These are phyloP conservation scores for Myxozyma lipomycoides DNA, from an alignment of 805 yeast genomes.

Conservation along the genomic window DNA sequence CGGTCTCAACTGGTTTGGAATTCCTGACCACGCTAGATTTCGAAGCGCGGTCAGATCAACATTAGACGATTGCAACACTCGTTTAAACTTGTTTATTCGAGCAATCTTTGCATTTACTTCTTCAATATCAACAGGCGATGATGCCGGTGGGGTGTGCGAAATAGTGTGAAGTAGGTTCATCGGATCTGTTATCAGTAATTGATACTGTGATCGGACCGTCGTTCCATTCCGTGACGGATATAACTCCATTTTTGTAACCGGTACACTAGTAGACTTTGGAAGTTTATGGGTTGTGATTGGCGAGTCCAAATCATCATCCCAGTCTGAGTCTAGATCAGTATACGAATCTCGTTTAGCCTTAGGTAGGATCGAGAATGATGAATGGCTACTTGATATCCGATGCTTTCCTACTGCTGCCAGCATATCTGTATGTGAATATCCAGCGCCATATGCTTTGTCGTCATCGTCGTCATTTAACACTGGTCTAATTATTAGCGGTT, in stretches of 20 bases:
- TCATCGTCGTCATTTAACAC: slow-evolving; percentile 28
- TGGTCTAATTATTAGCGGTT: no score
- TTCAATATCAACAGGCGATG: slow-evolving; percentile 45
- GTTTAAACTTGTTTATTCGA: slow-evolving; percentile 63
- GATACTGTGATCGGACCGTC: slow-evolving; percentile 29
- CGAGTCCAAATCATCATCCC: slow-evolving; percentile 59
- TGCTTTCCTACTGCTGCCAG: slow-evolving; percentile 16
- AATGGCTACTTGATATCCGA: background rate
- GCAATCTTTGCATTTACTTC: slow-evolving; percentile 57
- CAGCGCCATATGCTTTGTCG: slow-evolving; percentile 50
- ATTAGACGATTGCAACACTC: slow-evolving; percentile 49
- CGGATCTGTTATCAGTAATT: slow-evolving; percentile 41
- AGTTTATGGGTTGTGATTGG: background rate
- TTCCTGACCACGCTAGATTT: slow-evolving; percentile 89
- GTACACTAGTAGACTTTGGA: background rate
- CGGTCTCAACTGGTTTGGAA: slow-evolving; percentile 77
- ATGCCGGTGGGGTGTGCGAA: slow-evolving; percentile 20
- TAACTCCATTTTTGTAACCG: background rate
- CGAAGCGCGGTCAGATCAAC: slow-evolving; percentile 68
- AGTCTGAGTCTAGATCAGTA: slow-evolving; percentile 80
- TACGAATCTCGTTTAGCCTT: slow-evolving; percentile 35
- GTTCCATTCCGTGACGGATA: slow-evolving; percentile 22
- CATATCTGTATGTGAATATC: slow-evolving; percentile 53
- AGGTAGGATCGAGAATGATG: slow-evolving; percentile 7
- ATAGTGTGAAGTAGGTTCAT: slow-evolving; percentile 34